phyloP scores from a whole-genome alignment of 495 filamentous ascomycete species.

The Penicillium taxi region DNA sequence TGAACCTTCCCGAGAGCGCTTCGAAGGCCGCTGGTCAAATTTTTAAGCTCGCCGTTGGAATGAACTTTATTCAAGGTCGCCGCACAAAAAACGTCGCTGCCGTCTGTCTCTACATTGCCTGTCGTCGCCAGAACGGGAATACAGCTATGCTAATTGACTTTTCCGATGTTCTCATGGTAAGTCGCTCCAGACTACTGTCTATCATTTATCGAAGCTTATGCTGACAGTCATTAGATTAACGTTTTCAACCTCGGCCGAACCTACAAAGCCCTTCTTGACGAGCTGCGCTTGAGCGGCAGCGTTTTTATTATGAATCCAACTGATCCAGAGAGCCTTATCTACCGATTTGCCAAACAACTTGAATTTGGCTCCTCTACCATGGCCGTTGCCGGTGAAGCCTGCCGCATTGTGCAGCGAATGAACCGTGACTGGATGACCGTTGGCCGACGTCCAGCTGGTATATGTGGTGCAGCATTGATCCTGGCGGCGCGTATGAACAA shows the following conservation, averaged over 20 bases:
- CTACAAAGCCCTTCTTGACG: slow-evolving; percentile 67
- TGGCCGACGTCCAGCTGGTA: slow-evolving; percentile 84
- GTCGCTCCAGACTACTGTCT: not conserved
- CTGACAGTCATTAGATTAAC: slow-evolving; percentile 46
- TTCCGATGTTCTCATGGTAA: slow-evolving; percentile 61
- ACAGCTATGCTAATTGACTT: slow-evolving; percentile 86
- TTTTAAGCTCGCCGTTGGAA: slow-evolving; percentile 65
- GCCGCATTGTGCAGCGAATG: slow-evolving; percentile 83
- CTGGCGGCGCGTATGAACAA: slow-evolving; percentile 96
- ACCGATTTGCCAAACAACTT: slow-evolving; percentile 77
- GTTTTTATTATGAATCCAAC: slow-evolving; percentile 50
- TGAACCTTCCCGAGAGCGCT: slow-evolving; percentile 51
- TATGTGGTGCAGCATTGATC: slow-evolving; percentile 90
- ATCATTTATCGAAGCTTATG: not conserved
- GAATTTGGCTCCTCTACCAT: slow-evolving; percentile 74
- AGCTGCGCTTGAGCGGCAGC: slow-evolving; percentile 47
- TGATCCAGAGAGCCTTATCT: slow-evolving; percentile 77
- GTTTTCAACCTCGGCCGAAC: slow-evolving; percentile 84
- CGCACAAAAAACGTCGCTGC: slow-evolving; percentile 75
- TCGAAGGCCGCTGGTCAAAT: slow-evolving; percentile 57
- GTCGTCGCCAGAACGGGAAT: slow-evolving; percentile 57
- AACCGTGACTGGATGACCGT: slow-evolving; percentile 91
- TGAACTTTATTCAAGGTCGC: slow-evolving; percentile 84
- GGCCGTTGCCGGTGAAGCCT: slow-evolving; percentile 77
- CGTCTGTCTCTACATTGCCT: slow-evolving; percentile 80